Conservation (phyloP, 177 flowering plant genomes). For the Vitis hybrid region DNA sequence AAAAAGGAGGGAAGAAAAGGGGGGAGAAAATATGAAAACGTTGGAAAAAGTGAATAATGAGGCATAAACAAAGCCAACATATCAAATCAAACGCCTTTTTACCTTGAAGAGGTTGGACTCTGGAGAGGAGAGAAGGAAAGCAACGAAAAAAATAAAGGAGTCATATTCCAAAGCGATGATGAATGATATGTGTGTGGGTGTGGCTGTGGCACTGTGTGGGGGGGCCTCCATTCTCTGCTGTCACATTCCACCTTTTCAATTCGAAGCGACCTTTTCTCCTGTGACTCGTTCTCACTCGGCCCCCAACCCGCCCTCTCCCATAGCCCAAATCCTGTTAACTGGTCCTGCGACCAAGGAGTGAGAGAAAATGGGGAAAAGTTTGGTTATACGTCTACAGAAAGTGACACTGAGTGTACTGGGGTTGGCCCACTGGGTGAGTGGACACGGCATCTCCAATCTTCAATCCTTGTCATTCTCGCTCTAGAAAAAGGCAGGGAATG, state of each 20-base stretch:
- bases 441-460: slow-evolving; percentile 22
- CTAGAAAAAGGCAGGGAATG: not conserved
- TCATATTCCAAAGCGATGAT: slow-evolving; percentile 13
- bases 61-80: slow-evolving; percentile 26
- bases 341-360: too few species aligned
- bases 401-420: slow-evolving; percentile 13
- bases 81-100: slow-evolving; percentile 39
- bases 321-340: not conserved
- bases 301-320: not conserved
- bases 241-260: slow-evolving; percentile 32
- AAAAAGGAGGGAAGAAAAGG: slow-evolving; percentile 1
- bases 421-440: slow-evolving; percentile 20
- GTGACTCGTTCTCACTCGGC: too few species aligned
- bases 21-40: slow-evolving; percentile 25
- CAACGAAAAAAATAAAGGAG: not conserved
- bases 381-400: slow-evolving; percentile 11
- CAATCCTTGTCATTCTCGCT: slow-evolving; percentile 1
- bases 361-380: not conserved
- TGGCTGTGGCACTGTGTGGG: slow-evolving; percentile 6
- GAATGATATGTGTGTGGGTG: slow-evolving; percentile 25
- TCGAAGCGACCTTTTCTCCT: slow-evolving; percentile 3
- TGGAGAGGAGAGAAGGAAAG: not conserved
- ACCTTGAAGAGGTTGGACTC: not conserved
- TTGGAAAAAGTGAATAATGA: slow-evolving; percentile 19
- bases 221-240: slow-evolving; percentile 5